Evolutionary conservation across 129 eudicot species (phyloP).

Genomic region (Escallonia herrerae): DNA sequence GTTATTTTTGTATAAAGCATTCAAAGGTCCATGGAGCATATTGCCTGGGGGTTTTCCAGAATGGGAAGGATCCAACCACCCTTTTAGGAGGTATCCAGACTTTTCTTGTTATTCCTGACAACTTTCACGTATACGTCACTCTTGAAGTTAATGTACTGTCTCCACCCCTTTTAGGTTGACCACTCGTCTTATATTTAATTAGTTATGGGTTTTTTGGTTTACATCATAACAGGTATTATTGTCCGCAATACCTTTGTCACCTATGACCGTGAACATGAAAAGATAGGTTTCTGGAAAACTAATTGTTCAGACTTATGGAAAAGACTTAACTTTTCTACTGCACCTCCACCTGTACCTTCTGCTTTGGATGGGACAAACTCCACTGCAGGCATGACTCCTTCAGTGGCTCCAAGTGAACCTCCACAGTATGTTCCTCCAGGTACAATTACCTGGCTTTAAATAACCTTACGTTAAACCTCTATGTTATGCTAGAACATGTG

Average conservation of each 20-base stretch:
- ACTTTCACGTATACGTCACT: background rate
- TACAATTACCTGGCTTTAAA: constrained; percentile 13
- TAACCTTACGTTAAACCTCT: background rate
- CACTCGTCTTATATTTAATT: background rate
- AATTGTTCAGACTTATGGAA: constrained; percentile 92
- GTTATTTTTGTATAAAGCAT: constrained; percentile 43
- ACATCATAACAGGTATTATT: constrained; percentile 51
- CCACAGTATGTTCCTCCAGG: constrained; percentile 49
- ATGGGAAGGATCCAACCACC: constrained; percentile 94
- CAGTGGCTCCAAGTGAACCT: constrained; percentile 44
- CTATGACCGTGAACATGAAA: constrained; percentile 89
- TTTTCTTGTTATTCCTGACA: constrained; percentile 4
- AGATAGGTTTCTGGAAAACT: constrained; percentile 98
- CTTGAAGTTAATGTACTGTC: background rate
- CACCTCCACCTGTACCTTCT: constrained; percentile 42
- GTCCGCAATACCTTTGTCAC: constrained; percentile 92
- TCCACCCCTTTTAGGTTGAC: background rate
- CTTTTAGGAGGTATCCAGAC: constrained; percentile 80
- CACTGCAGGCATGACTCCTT: constrained; percentile 39
- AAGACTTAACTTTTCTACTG: constrained; percentile 45
- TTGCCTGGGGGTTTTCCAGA: constrained; percentile 91
- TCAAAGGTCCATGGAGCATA: constrained; percentile 87
- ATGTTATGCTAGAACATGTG: background rate
- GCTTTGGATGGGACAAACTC: constrained; percentile 31
- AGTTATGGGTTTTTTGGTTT: background rate